Percentiles rank a stretch among this genome's conserved stretches.
These are phyloP conservation scores for Beta corolliflora DNA, from an alignment of 179 eudicot genomes.

Conservation along the genomic window DNA sequence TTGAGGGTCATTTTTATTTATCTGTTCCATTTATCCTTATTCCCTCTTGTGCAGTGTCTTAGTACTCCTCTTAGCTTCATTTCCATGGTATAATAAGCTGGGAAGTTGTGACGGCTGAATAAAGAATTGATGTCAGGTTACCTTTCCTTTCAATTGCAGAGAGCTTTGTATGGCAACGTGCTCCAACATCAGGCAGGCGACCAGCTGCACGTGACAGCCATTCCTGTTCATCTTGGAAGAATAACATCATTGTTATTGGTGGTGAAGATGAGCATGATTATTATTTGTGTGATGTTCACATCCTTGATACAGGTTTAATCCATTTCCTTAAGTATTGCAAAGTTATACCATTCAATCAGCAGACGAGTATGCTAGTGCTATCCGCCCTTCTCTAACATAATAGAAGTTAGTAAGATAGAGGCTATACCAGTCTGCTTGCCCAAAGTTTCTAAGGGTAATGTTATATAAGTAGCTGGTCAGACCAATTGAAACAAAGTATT, in stretches of 20 bases:
- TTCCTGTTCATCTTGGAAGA: constrained; percentile 88
- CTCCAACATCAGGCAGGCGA: constrained; percentile 63
- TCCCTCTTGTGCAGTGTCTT: neutral
- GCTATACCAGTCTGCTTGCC: neutral
- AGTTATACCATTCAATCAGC: neutral
- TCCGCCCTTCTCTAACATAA: neutral
- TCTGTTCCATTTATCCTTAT: neutral
- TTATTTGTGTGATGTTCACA: constrained; percentile 82
- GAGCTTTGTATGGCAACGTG: constrained; percentile 75
- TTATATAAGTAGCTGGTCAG: neutral
- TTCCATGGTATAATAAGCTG: neutral
- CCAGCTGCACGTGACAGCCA: constrained; percentile 91
- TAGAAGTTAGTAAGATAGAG: neutral
- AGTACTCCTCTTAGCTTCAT: neutral
- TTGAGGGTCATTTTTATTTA: too few relatives aligned
- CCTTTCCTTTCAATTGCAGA: constrained; percentile 44
- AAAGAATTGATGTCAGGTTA: constrained; percentile 7
- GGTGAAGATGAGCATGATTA: constrained; percentile 83
- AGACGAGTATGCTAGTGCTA: neutral
- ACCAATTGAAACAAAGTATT: neutral
- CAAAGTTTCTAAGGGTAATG: neutral
- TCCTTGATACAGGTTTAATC: constrained; percentile 80
- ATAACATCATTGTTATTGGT: constrained; percentile 79
- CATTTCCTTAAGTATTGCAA: neutral
- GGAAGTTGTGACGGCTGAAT: neutral